Evolutionary conservation across 2,329 filamentous ascomycete genomes (phyloP).

Genomic region (Fonsecaea monophora): DNA sequence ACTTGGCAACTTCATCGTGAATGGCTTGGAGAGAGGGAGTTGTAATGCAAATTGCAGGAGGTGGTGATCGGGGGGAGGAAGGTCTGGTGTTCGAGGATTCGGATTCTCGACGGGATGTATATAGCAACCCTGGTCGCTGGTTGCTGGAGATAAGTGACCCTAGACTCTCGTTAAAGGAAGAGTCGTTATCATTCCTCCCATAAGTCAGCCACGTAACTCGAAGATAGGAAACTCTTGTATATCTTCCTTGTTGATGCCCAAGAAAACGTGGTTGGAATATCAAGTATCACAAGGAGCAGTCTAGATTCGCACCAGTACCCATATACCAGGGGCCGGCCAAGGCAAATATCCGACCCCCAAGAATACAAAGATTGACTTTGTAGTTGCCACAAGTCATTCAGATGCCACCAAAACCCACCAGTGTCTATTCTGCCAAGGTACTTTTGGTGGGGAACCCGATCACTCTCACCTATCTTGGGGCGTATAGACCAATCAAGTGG

Average conservation of each 20-base stretch:
- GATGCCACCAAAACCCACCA: neutral
- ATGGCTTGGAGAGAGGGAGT: neutral
- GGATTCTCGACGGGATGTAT: neutral
- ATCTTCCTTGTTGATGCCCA: neutral
- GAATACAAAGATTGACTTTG: neutral
- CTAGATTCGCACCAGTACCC: neutral
- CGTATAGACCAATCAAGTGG: conserved; percentile 8
- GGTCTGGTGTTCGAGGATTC: neutral
- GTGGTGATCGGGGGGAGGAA: neutral
- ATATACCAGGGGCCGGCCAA: neutral
- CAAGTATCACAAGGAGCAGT: neutral
- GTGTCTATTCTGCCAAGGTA: neutral
- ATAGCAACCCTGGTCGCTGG: neutral
- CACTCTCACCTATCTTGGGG: conserved; percentile 12
- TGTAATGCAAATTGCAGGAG: neutral
- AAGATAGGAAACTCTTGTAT: conserved; percentile 1
- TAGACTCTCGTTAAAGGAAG: neutral
- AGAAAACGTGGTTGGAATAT: neutral
- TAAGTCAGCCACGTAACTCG: neutral
- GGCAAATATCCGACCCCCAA: neutral
- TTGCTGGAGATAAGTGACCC: neutral
- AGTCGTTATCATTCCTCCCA: neutral
- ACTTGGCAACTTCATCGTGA: conserved; percentile 20
- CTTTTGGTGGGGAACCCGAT: neutral
- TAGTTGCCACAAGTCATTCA: neutral